These are phyloP conservation scores for Phanerochaete sordida DNA, from an alignment of 768 basidiomycete species.

Conservation along the genomic window DNA sequence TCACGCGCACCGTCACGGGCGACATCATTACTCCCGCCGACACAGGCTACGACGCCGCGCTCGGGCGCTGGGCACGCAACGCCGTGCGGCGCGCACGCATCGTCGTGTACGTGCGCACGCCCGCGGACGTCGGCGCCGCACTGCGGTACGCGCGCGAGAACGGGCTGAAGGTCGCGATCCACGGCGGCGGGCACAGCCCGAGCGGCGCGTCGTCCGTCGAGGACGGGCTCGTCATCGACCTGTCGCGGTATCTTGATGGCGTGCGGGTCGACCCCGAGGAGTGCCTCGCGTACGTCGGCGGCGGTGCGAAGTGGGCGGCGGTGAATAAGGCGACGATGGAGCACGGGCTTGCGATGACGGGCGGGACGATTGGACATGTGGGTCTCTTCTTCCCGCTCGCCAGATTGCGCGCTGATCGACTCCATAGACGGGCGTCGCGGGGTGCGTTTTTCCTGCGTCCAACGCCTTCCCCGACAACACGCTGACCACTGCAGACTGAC, in stretches of 20 bases:
- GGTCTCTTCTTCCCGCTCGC: conserved; percentile 10
- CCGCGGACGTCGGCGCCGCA: too few species aligned
- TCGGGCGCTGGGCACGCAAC: too few species aligned
- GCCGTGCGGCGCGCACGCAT: too few species aligned
- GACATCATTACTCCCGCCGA: too few species aligned
- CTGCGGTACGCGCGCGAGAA: conserved; percentile 34
- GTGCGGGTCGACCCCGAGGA: conserved; percentile 37
- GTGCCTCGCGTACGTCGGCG: conserved; percentile 39
- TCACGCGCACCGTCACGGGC: too few species aligned
- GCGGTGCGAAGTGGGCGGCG: conserved; percentile 43
- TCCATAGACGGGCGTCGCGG: conserved; percentile 43
- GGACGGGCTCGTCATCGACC: conserved; percentile 50
- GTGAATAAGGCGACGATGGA: conserved; percentile 42
- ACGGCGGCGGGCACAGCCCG: conserved; percentile 46
- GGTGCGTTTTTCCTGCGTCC: too few species aligned
- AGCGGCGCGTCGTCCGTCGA: conserved; percentile 43
- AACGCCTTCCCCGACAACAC: too few species aligned
- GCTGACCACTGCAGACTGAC: too few species aligned
- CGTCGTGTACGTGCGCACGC: too few species aligned
- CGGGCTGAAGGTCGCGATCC: conserved; percentile 36
- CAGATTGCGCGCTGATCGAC: too few species aligned
- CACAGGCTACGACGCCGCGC: too few species aligned
- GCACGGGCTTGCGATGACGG: conserved; percentile 47
- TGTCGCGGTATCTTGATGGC: conserved; percentile 36
- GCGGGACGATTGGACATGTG: conserved; percentile 48